Conservation (phyloP, 2,329 filamentous ascomycete species). For the Didymella segeticola region DNA sequence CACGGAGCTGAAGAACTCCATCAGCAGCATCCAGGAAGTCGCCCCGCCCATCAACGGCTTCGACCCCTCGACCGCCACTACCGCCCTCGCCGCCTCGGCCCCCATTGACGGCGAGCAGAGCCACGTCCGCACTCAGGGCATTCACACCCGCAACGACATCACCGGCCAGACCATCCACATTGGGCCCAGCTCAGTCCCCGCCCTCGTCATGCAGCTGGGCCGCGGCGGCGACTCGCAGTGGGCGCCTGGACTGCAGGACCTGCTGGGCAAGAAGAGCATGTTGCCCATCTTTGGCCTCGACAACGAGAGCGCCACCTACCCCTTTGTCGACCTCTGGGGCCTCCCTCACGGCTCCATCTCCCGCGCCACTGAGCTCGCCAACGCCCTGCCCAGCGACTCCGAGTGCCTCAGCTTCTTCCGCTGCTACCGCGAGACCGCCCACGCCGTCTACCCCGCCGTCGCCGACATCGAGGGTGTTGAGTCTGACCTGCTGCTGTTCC, state of each 20-base stretch:
- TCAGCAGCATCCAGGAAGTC: slow-evolving; percentile 47
- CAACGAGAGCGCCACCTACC: slow-evolving; percentile 69
- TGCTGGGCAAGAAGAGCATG: slow-evolving; percentile 65
- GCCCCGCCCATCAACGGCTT: slow-evolving; percentile 43
- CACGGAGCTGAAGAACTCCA: slow-evolving; percentile 52
- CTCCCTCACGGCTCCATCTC: slow-evolving; percentile 64
- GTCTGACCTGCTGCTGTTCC: slow-evolving; percentile 59
- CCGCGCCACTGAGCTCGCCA: slow-evolving; percentile 64
- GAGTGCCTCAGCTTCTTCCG: slow-evolving; percentile 65
- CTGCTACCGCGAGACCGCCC: slow-evolving; percentile 64
- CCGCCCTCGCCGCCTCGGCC: slow-evolving; percentile 42
- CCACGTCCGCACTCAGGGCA: slow-evolving; percentile 60
- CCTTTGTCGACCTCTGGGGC: slow-evolving; percentile 70
- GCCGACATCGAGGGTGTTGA: slow-evolving; percentile 64
- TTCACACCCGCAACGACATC: slow-evolving; percentile 66
- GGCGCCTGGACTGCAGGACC: slow-evolving; percentile 60
- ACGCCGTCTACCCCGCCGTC: slow-evolving; percentile 67
- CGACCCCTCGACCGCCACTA: slow-evolving; percentile 42
- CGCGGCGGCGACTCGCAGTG: slow-evolving; percentile 55
- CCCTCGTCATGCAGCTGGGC: slow-evolving; percentile 62
- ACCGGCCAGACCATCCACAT: slow-evolving; percentile 68
- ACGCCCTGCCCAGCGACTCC: slow-evolving; percentile 64
- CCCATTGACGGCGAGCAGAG: slow-evolving; percentile 47
- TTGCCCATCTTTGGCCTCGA: slow-evolving; percentile 68
- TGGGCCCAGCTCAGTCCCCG: slow-evolving; percentile 67